Evolutionary conservation across 2,329 filamentous ascomycete genomes (phyloP).

Genomic region (Apiospora koreana): DNA sequence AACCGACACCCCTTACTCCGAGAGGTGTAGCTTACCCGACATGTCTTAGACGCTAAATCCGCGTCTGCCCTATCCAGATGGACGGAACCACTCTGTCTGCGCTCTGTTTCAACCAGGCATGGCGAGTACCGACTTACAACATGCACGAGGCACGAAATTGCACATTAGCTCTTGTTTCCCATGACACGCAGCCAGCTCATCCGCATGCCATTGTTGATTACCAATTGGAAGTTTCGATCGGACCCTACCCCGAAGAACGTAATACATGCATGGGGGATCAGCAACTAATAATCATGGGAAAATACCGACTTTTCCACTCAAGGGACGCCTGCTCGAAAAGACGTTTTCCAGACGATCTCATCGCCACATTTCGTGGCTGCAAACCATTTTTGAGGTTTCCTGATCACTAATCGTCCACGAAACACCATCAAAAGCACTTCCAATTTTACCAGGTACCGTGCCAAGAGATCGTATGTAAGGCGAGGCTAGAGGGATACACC

Average conservation of each 20-base stretch:
- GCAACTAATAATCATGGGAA: not conserved
- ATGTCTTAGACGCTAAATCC: not conserved
- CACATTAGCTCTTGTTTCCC: not conserved
- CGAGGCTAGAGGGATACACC: not conserved
- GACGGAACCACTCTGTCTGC: not conserved
- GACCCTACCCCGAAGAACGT: not conserved
- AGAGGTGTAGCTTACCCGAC: not conserved
- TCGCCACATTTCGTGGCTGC: not conserved
- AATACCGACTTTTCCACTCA: not conserved
- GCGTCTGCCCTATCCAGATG: not conserved
- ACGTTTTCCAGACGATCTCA: not conserved
- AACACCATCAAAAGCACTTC: not conserved
- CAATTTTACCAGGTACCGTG: not conserved
- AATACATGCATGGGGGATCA: not conserved
- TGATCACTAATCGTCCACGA: conserved; percentile 1
- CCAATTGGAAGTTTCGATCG: not conserved
- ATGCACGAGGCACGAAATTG: not conserved
- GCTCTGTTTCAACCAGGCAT: not conserved
- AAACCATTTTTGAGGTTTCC: not conserved
- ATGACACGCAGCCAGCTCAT: not conserved
- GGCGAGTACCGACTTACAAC: not conserved
- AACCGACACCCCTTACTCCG: not conserved
- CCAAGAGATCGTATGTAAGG: not conserved
- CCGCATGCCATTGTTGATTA: not conserved
- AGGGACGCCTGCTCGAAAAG: not conserved